Evolutionary conservation across 2,329 filamentous ascomycete species (phyloP), one percentile per base, ranked within the genome.

Genomic region (Metarhizium rileyi): DNA sequence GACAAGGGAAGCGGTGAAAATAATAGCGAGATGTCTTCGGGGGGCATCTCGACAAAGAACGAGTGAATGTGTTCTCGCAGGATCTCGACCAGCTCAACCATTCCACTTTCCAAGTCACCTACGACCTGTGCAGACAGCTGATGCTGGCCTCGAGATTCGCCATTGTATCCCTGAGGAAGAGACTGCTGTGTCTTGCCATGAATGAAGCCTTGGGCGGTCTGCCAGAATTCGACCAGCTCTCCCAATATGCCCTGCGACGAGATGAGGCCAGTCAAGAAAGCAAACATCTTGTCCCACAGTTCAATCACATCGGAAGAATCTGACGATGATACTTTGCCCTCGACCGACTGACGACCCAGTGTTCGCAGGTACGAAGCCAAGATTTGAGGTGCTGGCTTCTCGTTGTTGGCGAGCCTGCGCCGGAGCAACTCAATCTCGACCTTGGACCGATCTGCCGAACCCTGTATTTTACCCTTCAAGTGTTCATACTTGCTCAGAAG

Each of bases 191-290:
- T 86, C 55, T 80, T 88, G 18, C 90, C 91, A 43, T 89, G 83
- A 51, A 97, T 85, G 63, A 98, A 98, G 1, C 87, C 86, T 59
- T 94, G 84, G 0, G 90, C 84, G 14, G 84, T 93, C 56, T 95
- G 87, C 89, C 91, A 96, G 65, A 95, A 97, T 55, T 95, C 90
- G 18, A 95, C 70, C 1, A 97, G 79, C 64, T 98, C 93, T 1
- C 89, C 90, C 5, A 98, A 72, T 16, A 97, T 76, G 4, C 93
- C 93, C 54, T 84, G 82, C 6, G 83, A 70, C 0, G 89, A 90
- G 0, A 98, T 72, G 36, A 98, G 74, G 40, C 78, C 80, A 9
- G 72, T 83, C 52, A 97, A 65, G 54, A 89, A 93, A 0, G 77
- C 72, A 52, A 88, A 73, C 55, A 95, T 83, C 63, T 90, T 88